Base-by-base conservation (phyloP, 1,284 basidiomycete genomes). In the Thelephora terrestris region DNA sequence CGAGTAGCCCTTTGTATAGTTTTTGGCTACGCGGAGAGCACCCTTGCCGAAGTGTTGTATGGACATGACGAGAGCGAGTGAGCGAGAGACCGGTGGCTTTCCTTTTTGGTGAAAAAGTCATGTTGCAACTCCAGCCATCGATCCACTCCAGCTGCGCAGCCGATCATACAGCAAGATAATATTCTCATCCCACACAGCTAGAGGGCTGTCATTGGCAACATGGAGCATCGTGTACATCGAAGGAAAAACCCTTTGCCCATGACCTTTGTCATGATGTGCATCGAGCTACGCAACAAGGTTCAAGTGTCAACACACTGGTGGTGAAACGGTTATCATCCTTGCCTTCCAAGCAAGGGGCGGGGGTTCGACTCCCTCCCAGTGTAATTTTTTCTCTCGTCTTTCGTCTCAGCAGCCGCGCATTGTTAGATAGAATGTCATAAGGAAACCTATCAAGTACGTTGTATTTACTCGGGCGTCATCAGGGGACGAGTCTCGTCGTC, bases 1-100 rank as follows among this genome's bases (percentile, higher is more conserved):
- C 47, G 90, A 93, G 68, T 96, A 96, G 7, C 92, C 85, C 61
- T 94, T 95, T 42, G 92, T 95, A 65, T 94, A 94, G 65, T 95
- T 94, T 69, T 95, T 95, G 50, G 87, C 88, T 37, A 91, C 87
- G 47, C 91, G 79, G 45, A 93, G 75, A 44, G 88, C 85, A 52
- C 78, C 81, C 66, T 87, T 87, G 54, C 81, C 82, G 64, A 87
- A 81, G 58, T 84, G 74, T 63, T 85, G 81, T 71, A 85, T 57
- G 29, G 66, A 66, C 64, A 66, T 66, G 29, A 32, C 51, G 39
- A 16, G 29, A 46, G n/a, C 20, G 24, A 38, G 23, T 16, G 45
- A 50, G 23, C 32, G 44, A 29, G 27, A 38, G 14, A 20, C 18
- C 17, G 46, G 24, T n/a, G 6, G 46, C 6, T 32, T 32, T 32